Evolutionary conservation across 2,329 filamentous ascomycete species (phyloP), one percentile per base, ranked within the genome.

Genomic region (Neonectria ditissima): DNA sequence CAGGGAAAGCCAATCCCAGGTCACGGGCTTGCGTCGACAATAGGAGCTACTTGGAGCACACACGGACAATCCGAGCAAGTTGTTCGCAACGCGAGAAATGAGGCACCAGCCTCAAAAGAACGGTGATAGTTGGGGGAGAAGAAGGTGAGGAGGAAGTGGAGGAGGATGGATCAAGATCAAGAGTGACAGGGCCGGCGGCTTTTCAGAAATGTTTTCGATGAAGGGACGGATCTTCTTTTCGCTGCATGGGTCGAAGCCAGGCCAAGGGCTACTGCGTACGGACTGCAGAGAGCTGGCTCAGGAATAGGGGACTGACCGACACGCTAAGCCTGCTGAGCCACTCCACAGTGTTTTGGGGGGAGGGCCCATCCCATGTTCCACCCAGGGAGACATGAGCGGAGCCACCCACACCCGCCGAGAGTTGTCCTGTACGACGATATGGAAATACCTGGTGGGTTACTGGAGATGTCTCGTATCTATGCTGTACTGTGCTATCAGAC

Each of bases 101-200:
- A 76, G 74, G 74, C 73, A 65, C 74, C 73, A 76, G 73, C 72
- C 75, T 76, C 73, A 60, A 71, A 69, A 65, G 69, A 74, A 71
- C 60, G 67, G 44, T 74, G 70, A 71, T 72, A 69, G 69, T 75
- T 74, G 65, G 69, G 63, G 60, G 66, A 60, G 67, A 69, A 65
- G 61, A 61, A 73, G 65, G 64, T 63, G 59, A 69, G 68, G 66
- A 72, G 67, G 68, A 63, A 57, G 64, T 68, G 65, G 67, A 72
- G 66, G 65, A 70, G 69, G 63, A 53, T 58, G 43, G 59, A 65
- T 57, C 53, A 66, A 53, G 48, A 54, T 53, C 59, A 59, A 51
- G 63, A 59, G 58, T 43, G 53, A 58, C 57, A 65, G 58, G 57
- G 57, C 54, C 41, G 47, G 67, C 66, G 66, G 71, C 68, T 70